Percentiles rank a stretch among this genome's conserved stretches.
Evolutionary conservation across 306 rosid genomes (phyloP).

Genomic region (Vigna nakashimae): DNA sequence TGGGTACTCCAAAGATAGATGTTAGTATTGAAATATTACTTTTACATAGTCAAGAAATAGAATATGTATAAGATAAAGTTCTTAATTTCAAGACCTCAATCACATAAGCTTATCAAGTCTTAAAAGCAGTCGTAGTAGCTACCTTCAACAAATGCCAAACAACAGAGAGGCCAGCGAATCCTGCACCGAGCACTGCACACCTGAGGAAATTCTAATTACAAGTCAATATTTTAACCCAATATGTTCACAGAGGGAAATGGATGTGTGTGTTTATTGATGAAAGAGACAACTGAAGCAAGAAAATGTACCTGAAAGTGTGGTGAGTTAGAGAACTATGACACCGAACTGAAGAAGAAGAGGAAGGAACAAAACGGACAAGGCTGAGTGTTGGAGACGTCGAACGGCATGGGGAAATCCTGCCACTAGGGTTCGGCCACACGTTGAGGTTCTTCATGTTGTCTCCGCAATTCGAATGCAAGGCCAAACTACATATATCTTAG

Average conservation of each 20-base stretch:
- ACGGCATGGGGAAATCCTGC: slow-evolving; percentile 8
- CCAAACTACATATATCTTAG: too few species aligned
- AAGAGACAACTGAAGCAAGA: neutral
- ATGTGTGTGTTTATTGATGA: neutral
- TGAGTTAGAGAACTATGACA: slow-evolving; percentile 50
- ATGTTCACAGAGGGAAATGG: neutral
- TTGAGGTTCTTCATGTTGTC: slow-evolving; percentile 15
- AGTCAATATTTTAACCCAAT: neutral
- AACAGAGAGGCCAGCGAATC: slow-evolving; percentile 90
- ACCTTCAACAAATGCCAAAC: slow-evolving; percentile 83
- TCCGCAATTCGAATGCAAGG: too few species aligned
- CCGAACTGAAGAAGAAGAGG: slow-evolving; percentile 36
- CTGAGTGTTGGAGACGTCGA: neutral
- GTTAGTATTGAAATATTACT: too few species aligned
- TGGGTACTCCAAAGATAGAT: too few species aligned
- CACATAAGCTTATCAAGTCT: too few species aligned
- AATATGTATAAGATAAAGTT: too few species aligned
- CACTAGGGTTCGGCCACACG: slow-evolving; percentile 30
- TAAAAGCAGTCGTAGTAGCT: neutral
- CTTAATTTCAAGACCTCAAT: too few species aligned
- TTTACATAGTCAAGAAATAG: too few species aligned
- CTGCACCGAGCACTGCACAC: slow-evolving; percentile 97
- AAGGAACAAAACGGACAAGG: slow-evolving; percentile 13
- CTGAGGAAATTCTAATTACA: slow-evolving; percentile 39
- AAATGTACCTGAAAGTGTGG: slow-evolving; percentile 61